These are phyloP conservation scores for Periconia sp. DNA, from an alignment of 2,329 filamentous ascomycete genomes.

Conservation along the genomic window DNA sequence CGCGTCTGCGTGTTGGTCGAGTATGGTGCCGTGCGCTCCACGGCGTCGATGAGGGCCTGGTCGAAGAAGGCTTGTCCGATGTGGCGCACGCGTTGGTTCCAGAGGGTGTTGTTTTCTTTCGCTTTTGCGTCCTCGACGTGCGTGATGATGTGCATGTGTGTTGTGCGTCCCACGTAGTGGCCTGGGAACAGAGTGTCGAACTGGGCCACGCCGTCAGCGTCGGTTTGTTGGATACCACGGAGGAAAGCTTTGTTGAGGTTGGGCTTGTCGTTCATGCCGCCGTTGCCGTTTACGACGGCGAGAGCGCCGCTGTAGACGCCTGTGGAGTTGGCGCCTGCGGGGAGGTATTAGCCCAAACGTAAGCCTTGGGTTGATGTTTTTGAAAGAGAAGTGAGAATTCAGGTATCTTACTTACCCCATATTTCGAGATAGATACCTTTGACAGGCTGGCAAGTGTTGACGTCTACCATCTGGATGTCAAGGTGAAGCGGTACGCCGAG, in stretches of 20 bases:
- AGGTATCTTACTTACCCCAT: conserved; percentile 40
- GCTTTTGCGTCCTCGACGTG: conserved; percentile 37
- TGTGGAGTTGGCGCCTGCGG: not conserved
- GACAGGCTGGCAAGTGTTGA: conserved; percentile 56
- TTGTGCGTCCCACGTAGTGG: conserved; percentile 36
- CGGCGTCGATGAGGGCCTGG: conserved; percentile 39
- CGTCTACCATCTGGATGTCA: conserved; percentile 58
- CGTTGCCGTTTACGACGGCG: conserved; percentile 48
- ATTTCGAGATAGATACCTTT: conserved; percentile 52
- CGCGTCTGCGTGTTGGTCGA: conserved; percentile 34
- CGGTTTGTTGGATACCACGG: conserved; percentile 51
- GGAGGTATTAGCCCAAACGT: not conserved
- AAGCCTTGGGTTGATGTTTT: too few species aligned
- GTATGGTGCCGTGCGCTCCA: conserved; percentile 44
- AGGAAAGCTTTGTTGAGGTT: conserved; percentile 41
- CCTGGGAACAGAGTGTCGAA: conserved; percentile 54
- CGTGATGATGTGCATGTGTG: conserved; percentile 38
- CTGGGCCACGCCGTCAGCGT: conserved; percentile 50
- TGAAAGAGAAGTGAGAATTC: not conserved
- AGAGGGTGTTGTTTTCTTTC: conserved; percentile 43
- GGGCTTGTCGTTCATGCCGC: conserved; percentile 13
- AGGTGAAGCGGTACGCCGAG: conserved; percentile 53
- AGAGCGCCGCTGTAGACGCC: conserved; percentile 36
- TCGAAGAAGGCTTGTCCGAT: conserved; percentile 50
- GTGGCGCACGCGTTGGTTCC: conserved; percentile 44